These are phyloP conservation scores for Neostapfia colusana DNA, from an alignment of 176 grass and related monocot genomes.

Conservation along the genomic window DNA sequence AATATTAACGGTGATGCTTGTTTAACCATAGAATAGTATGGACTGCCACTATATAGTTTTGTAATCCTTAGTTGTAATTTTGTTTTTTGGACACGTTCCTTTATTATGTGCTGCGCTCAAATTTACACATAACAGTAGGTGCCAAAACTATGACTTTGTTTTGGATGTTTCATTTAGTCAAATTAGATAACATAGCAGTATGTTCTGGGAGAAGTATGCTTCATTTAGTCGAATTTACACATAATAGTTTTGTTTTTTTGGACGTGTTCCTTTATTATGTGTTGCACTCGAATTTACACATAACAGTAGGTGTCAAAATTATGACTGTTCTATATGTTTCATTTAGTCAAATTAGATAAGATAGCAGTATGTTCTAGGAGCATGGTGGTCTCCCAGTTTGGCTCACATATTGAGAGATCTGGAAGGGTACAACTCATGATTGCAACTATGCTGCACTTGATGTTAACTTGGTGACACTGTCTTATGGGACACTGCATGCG, in stretches of 20 bases:
- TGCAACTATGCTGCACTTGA: neutral
- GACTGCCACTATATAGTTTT: neutral
- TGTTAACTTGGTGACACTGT: neutral
- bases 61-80: neutral
- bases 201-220: too few species aligned
- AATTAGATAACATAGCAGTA: too few species aligned
- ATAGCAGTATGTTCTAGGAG: too few species aligned
- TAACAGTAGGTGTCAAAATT: neutral
- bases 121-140: neutral
- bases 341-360: too few species aligned
- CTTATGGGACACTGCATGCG: neutral
- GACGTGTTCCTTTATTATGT: too few species aligned
- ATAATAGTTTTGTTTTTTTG: neutral
- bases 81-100: neutral
- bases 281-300: neutral
- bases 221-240: too few species aligned
- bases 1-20: neutral
- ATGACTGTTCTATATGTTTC: too few species aligned
- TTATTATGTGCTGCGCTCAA: neutral
- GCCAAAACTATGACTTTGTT: too few species aligned
- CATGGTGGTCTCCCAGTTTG: neutral
- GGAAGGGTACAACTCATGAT: conserved; percentile 4
- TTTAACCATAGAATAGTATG: neutral
- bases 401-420: neutral
- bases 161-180: too few species aligned